Base-by-base conservation (phyloP, 1,139 yeast genomes). In the Candida labiduridarum region DNA sequence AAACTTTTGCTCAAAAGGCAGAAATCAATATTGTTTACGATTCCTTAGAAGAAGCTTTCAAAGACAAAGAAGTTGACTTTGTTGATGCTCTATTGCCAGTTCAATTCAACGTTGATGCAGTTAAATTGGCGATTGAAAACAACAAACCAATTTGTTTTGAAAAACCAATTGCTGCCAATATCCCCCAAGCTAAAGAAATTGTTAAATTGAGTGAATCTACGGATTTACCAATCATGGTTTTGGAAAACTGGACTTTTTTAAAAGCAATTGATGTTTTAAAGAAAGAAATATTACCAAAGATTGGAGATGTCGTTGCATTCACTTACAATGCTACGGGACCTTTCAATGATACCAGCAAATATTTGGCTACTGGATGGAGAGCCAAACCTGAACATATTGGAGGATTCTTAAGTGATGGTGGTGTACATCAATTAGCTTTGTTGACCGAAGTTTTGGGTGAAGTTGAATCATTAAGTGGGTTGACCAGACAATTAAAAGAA, bases 371-470 rank as follows among this genome's bases (percentile, higher is more conserved):
- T 6, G 61, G 87, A 8, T 91, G 98, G 98, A 85, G 98, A 77
- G 80, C 79, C 64, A 78, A 84, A 52, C 97, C 97, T 35, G 86
- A 89, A 66, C 97, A 91, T 64, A 80, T 90, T 56, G 97, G 97
- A 51, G 97, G 97, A 0, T 90, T 78, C 68, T 76, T 91, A 59
- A 85, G 94, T 57, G 98, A 91, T 64, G 97, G 97, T 60, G 97
- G 97, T 65, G 98, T 91, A 12, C 98, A 91, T 69, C 97, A 91
- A 69, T 74, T 91, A 67, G 96, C 96, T 2, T 72, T 89, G 43
- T 79, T 91, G 59, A 89, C 96, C 9, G 90, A 83, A 55, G 83
- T 89, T n/a, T 76, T 91, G 53, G 97, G 97, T 46, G 76, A 78
- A 34, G 86, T 89, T 19, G 83, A 79, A 49, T 69, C 84, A 3